A percentile compares a stretch with the other conserved stretches of the same genome.
Evolutionary conservation across 805 yeast genomes (phyloP).

Genomic region (Candida namnaoensis): DNA sequence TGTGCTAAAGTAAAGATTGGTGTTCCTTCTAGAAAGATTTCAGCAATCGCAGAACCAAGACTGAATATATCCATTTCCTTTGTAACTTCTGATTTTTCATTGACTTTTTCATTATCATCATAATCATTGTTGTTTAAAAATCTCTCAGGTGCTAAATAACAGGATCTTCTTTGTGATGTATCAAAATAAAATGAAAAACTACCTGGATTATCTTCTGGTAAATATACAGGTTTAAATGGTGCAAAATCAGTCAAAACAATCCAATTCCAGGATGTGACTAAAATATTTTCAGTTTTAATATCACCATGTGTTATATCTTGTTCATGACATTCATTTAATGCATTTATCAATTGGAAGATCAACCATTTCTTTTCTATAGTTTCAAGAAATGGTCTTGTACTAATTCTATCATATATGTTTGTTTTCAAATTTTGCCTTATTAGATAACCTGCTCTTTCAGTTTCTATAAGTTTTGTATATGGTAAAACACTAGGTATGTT

Average conservation of each 20-base stretch:
- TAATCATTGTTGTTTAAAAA: constrained; percentile 30
- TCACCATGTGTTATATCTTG: constrained; percentile 75
- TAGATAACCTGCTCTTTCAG: constrained; percentile 86
- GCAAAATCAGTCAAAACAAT: constrained; percentile 76
- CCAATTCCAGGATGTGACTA: constrained; percentile 90
- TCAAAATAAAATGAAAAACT: constrained; percentile 90
- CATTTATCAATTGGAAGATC: constrained; percentile 67
- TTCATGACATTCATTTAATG: constrained; percentile 56
- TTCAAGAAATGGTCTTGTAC: constrained; percentile 82
- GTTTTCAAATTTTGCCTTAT: constrained; percentile 74
- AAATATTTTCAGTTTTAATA: constrained; percentile 80
- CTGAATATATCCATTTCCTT: constrained; percentile 76
- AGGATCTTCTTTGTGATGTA: constrained; percentile 75
- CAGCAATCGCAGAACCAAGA: constrained; percentile 85
- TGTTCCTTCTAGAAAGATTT: constrained; percentile 77
- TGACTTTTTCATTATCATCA: constrained; percentile 2
- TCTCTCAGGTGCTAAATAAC: constrained; percentile 94
- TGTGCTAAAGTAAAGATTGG: constrained; percentile 84
- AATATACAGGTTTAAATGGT: constrained; percentile 67
- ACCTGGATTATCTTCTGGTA: constrained; percentile 92
- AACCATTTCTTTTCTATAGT: constrained; percentile 78
- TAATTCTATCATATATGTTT: constrained; percentile 79
- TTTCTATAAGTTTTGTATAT: constrained; percentile 68
- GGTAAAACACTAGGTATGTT: constrained; percentile 59
- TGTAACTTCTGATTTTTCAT: constrained; percentile 27